Conservation (phyloP, 129 eudicot species). For the Gnaphalium uliginosum region DNA sequence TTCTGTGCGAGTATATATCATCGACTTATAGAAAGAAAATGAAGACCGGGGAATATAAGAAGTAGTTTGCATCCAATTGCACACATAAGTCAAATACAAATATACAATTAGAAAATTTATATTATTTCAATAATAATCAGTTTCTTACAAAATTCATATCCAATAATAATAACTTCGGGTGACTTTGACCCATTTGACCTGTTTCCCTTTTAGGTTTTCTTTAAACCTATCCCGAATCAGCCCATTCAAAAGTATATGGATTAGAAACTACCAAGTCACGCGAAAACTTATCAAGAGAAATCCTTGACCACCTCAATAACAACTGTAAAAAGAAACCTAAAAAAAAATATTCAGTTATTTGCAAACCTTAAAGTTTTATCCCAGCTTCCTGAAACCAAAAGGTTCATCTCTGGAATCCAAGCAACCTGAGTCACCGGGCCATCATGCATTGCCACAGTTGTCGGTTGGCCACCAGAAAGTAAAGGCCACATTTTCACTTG, state of each 20-base stretch:
- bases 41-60: background rate
- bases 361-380: conserved; percentile 79
- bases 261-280: background rate
- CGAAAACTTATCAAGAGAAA: background rate
- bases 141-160: background rate
- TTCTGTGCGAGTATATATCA: background rate
- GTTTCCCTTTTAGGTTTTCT: background rate
- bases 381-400: conserved; percentile 93
- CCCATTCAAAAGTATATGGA: background rate
- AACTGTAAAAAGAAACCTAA: conserved; percentile 7
- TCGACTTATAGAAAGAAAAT: background rate
- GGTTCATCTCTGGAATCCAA: conserved; percentile 91
- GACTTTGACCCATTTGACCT: background rate
- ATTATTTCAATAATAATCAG: background rate
- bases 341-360: background rate
- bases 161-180: background rate
- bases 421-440: conserved; percentile 84
- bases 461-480: conserved; percentile 74
- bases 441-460: conserved; percentile 91
- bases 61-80: background rate
- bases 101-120: too few species aligned
- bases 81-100: background rate
- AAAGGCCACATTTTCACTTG: conserved; percentile 96
- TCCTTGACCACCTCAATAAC: background rate
- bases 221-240: background rate